A percentile compares a stretch with the other conserved stretches of the same genome.
phyloP scores from a whole-genome alignment of 2,329 filamentous ascomycete species.

The Aspergillus sp. region DNA sequence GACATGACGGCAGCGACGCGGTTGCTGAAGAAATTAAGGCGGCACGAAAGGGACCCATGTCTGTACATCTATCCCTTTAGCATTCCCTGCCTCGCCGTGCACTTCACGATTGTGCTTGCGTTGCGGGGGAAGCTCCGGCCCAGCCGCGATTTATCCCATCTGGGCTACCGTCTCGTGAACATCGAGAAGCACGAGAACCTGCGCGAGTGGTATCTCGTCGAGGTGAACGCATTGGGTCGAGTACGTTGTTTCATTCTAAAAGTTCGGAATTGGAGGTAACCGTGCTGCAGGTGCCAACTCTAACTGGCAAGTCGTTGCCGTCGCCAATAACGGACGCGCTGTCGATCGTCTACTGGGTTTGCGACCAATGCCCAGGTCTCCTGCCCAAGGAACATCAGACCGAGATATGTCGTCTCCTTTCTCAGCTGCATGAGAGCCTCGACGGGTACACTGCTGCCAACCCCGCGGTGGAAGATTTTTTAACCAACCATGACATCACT shows the following conservation, averaged over 20 bases:
- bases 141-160: constrained; percentile 6
- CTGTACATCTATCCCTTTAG: constrained; percentile 13
- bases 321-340: constrained; percentile 11
- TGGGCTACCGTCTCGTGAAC: constrained; percentile 10
- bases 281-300: constrained; percentile 11
- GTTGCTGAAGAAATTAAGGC: constrained; percentile 2
- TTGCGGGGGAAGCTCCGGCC: constrained; percentile 8
- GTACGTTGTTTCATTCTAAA: neutral
- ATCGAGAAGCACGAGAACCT: constrained; percentile 11
- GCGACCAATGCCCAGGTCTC: constrained; percentile 9
- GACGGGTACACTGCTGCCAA: constrained; percentile 4
- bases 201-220: constrained; percentile 8
- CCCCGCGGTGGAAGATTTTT: constrained; percentile 12
- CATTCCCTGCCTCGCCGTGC: constrained; percentile 10
- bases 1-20: neutral
- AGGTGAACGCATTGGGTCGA: constrained; percentile 8
- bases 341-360: constrained; percentile 14
- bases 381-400: constrained; percentile 7
- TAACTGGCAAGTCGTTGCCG: constrained; percentile 6
- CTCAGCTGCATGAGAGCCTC: constrained; percentile 8
- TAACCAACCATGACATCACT: constrained; percentile 13
- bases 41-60: constrained; percentile 4
- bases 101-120: constrained; percentile 11
- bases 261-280: neutral
- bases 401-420: constrained; percentile 7